Conservation (phyloP, 73 alveolate genomes). For the Urostyla sp. region DNA sequence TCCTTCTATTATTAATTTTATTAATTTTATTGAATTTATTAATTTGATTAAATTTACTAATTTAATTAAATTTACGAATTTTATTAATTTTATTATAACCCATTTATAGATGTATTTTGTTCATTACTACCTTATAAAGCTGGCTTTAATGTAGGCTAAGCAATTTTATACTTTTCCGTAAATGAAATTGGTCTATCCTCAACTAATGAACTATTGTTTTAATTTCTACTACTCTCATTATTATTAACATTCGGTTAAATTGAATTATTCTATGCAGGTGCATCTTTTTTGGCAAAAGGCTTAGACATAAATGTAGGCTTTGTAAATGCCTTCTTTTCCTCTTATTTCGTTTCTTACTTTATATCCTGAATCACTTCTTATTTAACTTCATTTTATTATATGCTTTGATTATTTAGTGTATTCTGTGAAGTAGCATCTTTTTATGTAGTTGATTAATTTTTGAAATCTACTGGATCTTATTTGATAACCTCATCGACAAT, state of each 20-base stretch:
- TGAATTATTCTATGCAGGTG: background rate
- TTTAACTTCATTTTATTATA: background rate
- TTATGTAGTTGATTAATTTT: no score
- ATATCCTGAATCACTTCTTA: background rate
- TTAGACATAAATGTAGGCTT: slow-evolving; percentile 50
- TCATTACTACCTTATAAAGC: background rate
- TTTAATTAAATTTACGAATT: no score
- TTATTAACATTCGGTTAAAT: background rate
- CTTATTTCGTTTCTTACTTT: background rate
- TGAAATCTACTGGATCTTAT: no score
- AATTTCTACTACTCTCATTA: background rate
- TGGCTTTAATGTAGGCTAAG: no score
- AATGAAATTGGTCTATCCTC: slow-evolving; percentile 15
- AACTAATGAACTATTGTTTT: background rate
- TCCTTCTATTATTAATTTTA: no score
- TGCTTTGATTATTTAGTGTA: no score
- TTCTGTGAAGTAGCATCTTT: no score
- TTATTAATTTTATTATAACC: no score
- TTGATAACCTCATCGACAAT: slow-evolving; percentile 1
- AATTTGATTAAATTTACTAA: no score
- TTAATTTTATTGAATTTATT: no score
- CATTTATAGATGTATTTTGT: background rate
- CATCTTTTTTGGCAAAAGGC: background rate
- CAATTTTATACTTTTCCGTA: slow-evolving; percentile 32
- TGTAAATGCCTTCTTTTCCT: slow-evolving; percentile 1